Conservation (phyloP, 2,329 filamentous ascomycete genomes). For the Trichoderma gracile region DNA sequence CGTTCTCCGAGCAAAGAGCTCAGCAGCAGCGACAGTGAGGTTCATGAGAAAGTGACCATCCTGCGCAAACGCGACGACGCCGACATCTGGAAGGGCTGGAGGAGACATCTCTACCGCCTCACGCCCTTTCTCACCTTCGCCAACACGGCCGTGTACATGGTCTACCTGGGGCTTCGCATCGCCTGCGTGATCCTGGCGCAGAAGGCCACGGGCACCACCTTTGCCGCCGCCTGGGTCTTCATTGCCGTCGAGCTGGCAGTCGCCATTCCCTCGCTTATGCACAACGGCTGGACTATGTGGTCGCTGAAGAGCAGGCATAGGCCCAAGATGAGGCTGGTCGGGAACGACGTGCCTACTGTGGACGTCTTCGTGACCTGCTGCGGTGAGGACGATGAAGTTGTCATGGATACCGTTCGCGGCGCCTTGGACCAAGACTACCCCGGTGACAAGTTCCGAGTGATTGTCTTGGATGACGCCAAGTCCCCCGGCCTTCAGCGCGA, state of each 20-base stretch:
- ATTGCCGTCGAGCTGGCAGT: constrained; percentile 56
- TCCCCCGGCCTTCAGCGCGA: constrained; percentile 46
- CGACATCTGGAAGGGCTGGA: constrained; percentile 50
- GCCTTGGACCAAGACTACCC: constrained; percentile 59
- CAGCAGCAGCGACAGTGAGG: constrained; percentile 34
- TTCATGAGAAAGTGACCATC: constrained; percentile 40
- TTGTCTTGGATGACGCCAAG: constrained; percentile 57
- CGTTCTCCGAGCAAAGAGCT: constrained; percentile 38
- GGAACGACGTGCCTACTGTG: constrained; percentile 53
- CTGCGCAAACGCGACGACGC: constrained; percentile 46
- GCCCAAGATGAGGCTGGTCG: constrained; percentile 54
- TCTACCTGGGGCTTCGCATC: constrained; percentile 54
- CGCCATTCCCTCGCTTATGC: constrained; percentile 56
- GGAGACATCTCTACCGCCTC: constrained; percentile 42
- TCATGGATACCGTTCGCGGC: constrained; percentile 58
- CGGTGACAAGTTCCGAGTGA: constrained; percentile 51
- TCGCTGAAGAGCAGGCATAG: constrained; percentile 55
- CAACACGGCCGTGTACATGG: constrained; percentile 46
- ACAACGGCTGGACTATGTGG: constrained; percentile 60
- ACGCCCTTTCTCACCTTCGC: constrained; percentile 44
- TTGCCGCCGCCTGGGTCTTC: constrained; percentile 57
- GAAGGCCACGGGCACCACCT: constrained; percentile 42
- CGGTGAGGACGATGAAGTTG: constrained; percentile 56
- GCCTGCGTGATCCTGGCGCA: constrained; percentile 56
- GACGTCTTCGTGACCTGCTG: constrained; percentile 61